These are phyloP conservation scores for Phyllosticta capitalensis DNA, from an alignment of 2,329 filamentous ascomycete genomes.

Conservation along the genomic window DNA sequence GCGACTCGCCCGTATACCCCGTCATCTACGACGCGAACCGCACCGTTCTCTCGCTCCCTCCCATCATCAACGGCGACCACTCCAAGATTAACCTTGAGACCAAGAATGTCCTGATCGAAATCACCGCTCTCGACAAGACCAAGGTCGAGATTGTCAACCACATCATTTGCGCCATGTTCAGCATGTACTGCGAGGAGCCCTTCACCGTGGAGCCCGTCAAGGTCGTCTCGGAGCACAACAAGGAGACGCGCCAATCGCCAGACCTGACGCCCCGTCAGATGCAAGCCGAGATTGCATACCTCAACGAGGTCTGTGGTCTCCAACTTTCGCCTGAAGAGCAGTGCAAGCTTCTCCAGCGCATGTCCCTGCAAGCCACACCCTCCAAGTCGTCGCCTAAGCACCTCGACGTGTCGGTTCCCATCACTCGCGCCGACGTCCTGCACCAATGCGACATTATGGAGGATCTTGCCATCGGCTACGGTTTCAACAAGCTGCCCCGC, in stretches of 20 bases:
- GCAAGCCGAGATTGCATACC: slow-evolving; percentile 80
- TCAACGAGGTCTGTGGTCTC: slow-evolving; percentile 87
- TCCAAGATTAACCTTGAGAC: slow-evolving; percentile 92
- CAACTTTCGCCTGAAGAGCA: slow-evolving; percentile 64
- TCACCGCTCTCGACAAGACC: slow-evolving; percentile 89
- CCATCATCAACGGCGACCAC: slow-evolving; percentile 95
- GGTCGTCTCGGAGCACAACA: slow-evolving; percentile 86
- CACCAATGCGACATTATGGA: slow-evolving; percentile 99
- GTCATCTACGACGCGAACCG: slow-evolving; percentile 88
- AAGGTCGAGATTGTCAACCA: slow-evolving; percentile 94
- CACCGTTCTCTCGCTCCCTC: slow-evolving; percentile 83
- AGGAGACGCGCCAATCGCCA: slow-evolving; percentile 69
- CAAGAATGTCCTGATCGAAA: slow-evolving; percentile 92
- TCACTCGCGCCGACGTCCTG: slow-evolving; percentile 86
- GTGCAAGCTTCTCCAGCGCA: slow-evolving; percentile 72
- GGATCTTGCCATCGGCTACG: slow-evolving; percentile 91
- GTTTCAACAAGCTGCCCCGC: slow-evolving; percentile 90
- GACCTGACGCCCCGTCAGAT: slow-evolving; percentile 67
- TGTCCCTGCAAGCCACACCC: slow-evolving; percentile 76
- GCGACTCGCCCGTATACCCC: slow-evolving; percentile 86
- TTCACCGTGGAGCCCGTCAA: slow-evolving; percentile 93
- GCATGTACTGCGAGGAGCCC: slow-evolving; percentile 69
- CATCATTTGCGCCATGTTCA: slow-evolving; percentile 97
- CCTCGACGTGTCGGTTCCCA: slow-evolving; percentile 72
- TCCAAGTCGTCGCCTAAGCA: slow-evolving; percentile 59